Percentiles rank a stretch among this genome's conserved stretches.
phyloP scores from a whole-genome alignment of 2,329 filamentous ascomycete species.

The Trichophyton verrucosum region DNA sequence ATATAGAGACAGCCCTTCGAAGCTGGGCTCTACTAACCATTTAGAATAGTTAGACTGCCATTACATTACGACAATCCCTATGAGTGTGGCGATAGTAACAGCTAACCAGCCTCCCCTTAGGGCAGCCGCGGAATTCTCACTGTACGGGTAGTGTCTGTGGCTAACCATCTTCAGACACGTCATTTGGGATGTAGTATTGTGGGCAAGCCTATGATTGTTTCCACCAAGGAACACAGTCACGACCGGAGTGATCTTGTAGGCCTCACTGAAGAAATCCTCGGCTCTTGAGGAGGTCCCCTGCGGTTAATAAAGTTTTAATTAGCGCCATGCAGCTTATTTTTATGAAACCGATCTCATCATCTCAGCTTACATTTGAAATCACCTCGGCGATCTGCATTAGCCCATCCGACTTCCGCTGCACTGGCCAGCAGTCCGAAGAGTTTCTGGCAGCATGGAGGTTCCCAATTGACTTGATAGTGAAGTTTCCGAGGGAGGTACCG shows the following conservation, averaged over 20 bases:
- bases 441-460: background rate
- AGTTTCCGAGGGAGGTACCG: background rate
- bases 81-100: background rate
- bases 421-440: background rate
- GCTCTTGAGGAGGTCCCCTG: conserved; percentile 6
- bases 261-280: background rate
- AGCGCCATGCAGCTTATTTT: background rate
- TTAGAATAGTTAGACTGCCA: too few relatives aligned
- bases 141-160: background rate
- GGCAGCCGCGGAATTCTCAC: background rate
- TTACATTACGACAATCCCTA: background rate
- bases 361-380: background rate
- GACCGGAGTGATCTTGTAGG: conserved; percentile 13
- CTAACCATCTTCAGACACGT: conserved; percentile 14
- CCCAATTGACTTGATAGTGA: background rate
- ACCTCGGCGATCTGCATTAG: background rate
- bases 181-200: conserved; percentile 10
- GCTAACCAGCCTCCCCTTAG: background rate
- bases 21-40: too few relatives aligned
- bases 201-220: conserved; percentile 8
- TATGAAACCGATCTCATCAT: background rate
- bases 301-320: background rate
- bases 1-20: too few relatives aligned
- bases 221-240: conserved; percentile 11
- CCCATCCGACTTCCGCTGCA: background rate